A percentile compares a stretch with the other conserved stretches of the same genome.
These are phyloP conservation scores for Suillus paluster DNA, from an alignment of 768 basidiomycete genomes.

Conservation along the genomic window DNA sequence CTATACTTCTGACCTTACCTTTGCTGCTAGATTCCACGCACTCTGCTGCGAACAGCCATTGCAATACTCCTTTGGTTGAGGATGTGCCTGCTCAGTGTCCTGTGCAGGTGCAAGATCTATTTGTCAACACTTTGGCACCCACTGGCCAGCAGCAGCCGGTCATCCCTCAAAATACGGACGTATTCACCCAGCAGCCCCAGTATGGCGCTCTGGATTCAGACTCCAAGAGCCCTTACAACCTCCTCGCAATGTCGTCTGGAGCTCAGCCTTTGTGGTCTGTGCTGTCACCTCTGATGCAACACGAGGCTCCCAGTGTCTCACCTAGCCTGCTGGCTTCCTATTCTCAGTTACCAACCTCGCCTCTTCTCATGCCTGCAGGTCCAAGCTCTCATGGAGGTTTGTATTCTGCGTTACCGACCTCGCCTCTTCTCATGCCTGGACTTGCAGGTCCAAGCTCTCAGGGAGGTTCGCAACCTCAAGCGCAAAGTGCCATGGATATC, in stretches of 20 bases:
- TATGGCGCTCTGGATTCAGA: background rate
- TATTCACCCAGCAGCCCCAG: background rate
- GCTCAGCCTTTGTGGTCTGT: background rate
- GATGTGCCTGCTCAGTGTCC: background rate
- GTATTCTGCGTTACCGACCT: constrained; percentile 1
- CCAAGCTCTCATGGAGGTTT: background rate
- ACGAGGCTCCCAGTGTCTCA: background rate
- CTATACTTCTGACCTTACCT: background rate
- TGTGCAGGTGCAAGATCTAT: background rate
- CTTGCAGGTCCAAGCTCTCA: background rate
- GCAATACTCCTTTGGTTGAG: background rate
- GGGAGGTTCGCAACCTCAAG: background rate
- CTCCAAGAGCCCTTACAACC: background rate
- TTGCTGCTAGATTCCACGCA: background rate
- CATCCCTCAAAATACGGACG: too few species aligned
- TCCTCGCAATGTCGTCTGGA: background rate
- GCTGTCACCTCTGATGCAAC: too few species aligned
- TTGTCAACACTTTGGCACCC: background rate
- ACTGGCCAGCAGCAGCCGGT: background rate
- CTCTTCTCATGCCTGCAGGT: background rate
- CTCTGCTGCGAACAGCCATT: background rate
- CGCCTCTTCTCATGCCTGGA: background rate
- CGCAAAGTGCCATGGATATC: too few species aligned
- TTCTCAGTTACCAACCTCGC: background rate
- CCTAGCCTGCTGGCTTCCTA: background rate